Evolutionary conservation across 305 asterid species (phyloP).

Genomic region (Rubia tinctorum): DNA sequence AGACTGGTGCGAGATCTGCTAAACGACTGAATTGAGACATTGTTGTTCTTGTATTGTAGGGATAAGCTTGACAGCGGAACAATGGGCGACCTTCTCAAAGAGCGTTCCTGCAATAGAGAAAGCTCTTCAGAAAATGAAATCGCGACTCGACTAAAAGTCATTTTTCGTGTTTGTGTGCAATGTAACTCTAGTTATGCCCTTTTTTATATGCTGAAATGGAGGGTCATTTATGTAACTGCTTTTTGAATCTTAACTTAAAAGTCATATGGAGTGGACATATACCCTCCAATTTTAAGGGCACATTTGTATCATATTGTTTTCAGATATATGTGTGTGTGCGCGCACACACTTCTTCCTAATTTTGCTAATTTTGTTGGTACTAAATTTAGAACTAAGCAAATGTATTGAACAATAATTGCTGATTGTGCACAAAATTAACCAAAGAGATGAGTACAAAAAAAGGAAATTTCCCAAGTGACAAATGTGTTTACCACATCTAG

Average conservation of each 20-base stretch:
- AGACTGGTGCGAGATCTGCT: too few relatives aligned
- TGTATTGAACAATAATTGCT: too few relatives aligned
- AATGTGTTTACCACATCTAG: too few relatives aligned
- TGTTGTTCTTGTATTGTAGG: slow-evolving; percentile 37
- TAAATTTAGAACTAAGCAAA: too few relatives aligned
- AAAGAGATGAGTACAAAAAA: too few relatives aligned
- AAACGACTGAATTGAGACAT: not conserved
- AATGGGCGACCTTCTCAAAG: slow-evolving; percentile 79
- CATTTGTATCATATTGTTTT: too few relatives aligned
- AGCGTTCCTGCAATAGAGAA: slow-evolving; percentile 71
- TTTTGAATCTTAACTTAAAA: slow-evolving; percentile 3
- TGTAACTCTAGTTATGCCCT: slow-evolving; percentile 1
- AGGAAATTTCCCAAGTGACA: too few relatives aligned
- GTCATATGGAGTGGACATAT: not conserved
- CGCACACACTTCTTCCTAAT: too few relatives aligned
- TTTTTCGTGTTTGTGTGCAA: not conserved
- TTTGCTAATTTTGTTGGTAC: too few relatives aligned
- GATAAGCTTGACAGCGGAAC: slow-evolving; percentile 86
- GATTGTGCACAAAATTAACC: not conserved
- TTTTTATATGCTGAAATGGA: not conserved
- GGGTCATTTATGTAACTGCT: slow-evolving; percentile 1
- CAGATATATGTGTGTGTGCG: too few relatives aligned
- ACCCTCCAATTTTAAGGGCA: not conserved
- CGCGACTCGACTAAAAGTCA: slow-evolving; percentile 39
- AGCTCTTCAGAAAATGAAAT: slow-evolving; percentile 76